A percentile compares a stretch with the other conserved stretches of the same genome.
Conservation (phyloP, 352 stramenopile genomes). For the Phytophthora vignae region DNA sequence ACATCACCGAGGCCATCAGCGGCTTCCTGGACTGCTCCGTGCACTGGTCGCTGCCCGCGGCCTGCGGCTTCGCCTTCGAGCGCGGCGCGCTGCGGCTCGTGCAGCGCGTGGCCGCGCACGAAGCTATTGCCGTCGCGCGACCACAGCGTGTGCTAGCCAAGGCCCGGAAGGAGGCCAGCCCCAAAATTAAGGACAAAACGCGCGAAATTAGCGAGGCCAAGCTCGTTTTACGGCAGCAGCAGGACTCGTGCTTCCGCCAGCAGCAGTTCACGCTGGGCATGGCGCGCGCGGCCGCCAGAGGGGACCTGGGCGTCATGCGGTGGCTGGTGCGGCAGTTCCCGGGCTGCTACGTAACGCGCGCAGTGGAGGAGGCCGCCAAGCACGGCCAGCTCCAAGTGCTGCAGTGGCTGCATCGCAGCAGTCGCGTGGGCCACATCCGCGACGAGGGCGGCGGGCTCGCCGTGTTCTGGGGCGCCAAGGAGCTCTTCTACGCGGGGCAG, state of each 20-base stretch:
- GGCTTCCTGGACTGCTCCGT: conserved; percentile 39
- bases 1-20: conserved; percentile 41
- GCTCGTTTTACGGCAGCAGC: conserved; percentile 2
- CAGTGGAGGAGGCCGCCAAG: conserved; percentile 41
- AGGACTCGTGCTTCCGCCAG: conserved; percentile 38
- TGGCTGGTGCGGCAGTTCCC: conserved; percentile 40
- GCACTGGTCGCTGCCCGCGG: conserved; percentile 33
- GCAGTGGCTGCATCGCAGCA: conserved; percentile 38
- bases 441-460: conserved; percentile 18
- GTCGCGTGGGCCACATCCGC: conserved; percentile 17
- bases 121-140: not conserved
- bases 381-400: conserved; percentile 46
- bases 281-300: conserved; percentile 37
- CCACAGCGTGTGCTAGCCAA: not conserved
- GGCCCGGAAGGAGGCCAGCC: no score
- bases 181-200: no score
- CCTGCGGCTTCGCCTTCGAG: conserved; percentile 32
- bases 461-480: conserved; percentile 45
- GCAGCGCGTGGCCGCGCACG: conserved; percentile 27
- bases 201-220: not conserved
- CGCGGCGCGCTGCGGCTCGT: conserved; percentile 30
- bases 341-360: conserved; percentile 39
- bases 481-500: conserved; percentile 49
- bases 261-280: conserved; percentile 39
- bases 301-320: conserved; percentile 38